Base-by-base conservation (phyloP, 2,329 filamentous ascomycete genomes). In the Xylaria sp. region DNA sequence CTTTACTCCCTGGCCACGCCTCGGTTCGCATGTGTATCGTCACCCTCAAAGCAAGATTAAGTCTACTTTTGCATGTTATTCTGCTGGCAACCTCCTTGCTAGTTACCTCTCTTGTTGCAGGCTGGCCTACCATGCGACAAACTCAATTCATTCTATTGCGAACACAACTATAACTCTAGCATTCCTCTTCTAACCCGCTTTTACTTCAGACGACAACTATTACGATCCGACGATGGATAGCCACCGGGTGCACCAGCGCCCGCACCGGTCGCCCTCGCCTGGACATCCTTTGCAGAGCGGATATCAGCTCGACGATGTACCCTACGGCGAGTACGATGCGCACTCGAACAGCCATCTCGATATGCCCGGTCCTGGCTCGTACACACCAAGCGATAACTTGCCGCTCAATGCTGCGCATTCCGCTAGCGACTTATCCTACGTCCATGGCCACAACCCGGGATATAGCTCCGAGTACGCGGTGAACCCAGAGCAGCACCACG, bases 401-500 rank as follows among this genome's bases (percentile, higher is more conserved):
- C 89, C 92, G 67, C 87, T 94, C 72, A 94, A 98, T 80, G 93
- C 94, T 59, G 95, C 94, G 66, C 85, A 87, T 77, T 89, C 87
- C 3, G 78, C 87, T 9, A 85, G 86, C 62, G 85, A 84, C 73
- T 73, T 89, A 20, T 82, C 78, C 72, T 86, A 87, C 69, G 84
- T 84, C 65, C 81, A 81, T 46, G 69, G 69, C 25, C 71, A 70
- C 64, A 80, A 80, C 55, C 80, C 85, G 70, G 87, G 88, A 72
- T 84, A 86, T 51, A 85, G 85, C 70, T 84, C 85, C 67, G 92
- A 94, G 65, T 94, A 96, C 79, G 85, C 90, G 3, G 82, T 97
- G 70, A 90, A 94, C 76, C 94, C 95, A 10, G 91, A 97, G 79
- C 90, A 91, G 67, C 94, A 97, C 76, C 93, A 96, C 78, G 93